Evolutionary conservation across 2,329 filamentous ascomycete species (phyloP).

Genomic region (Diaporthe australafricana): DNA sequence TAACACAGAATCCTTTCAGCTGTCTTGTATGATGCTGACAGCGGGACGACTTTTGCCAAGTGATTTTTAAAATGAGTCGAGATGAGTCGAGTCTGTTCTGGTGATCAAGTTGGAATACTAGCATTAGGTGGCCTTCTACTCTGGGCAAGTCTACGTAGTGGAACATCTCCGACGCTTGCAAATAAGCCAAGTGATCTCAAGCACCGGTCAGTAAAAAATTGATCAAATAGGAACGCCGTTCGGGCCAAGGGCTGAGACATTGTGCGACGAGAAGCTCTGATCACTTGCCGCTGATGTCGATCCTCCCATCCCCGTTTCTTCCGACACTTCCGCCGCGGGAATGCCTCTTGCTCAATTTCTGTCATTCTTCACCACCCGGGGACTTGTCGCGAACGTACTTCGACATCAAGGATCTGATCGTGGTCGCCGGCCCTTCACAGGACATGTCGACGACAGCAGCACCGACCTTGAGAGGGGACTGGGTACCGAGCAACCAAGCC

Average conservation of each 20-base stretch:
- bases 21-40: too few species aligned
- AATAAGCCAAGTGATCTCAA: too few species aligned
- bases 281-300: background rate
- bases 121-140: too few species aligned
- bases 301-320: conserved; percentile 15
- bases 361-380: background rate
- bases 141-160: too few species aligned
- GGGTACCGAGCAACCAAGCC: background rate
- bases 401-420: background rate
- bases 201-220: too few species aligned
- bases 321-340: background rate
- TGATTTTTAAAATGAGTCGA: too few species aligned
- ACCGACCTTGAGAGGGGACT: conserved; percentile 11
- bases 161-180: too few species aligned
- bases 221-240: too few species aligned
- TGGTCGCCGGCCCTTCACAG: background rate
- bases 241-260: background rate
- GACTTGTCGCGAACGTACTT: background rate
- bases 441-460: background rate
- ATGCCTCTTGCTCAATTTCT: background rate
- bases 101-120: too few species aligned
- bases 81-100: too few species aligned
- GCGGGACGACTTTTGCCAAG: too few species aligned
- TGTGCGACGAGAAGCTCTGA: background rate
- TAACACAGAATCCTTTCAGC: too few species aligned